Percentiles rank a stretch among this genome's conserved stretches.
These are phyloP conservation scores for Metschnikowia chrysomelidarum DNA, from an alignment of 805 yeast species.

Conservation along the genomic window DNA sequence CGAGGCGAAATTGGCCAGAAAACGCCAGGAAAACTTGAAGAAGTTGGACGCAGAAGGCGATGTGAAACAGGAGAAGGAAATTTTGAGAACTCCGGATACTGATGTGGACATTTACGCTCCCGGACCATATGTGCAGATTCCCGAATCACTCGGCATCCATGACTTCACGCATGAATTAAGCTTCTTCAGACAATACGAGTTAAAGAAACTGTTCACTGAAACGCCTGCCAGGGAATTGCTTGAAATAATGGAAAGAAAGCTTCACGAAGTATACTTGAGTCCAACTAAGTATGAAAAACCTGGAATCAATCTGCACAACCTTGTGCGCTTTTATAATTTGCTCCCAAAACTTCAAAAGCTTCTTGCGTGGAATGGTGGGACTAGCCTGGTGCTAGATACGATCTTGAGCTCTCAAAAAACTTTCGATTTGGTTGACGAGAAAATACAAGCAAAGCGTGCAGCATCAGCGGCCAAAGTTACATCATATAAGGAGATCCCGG, in stretches of 20 bases:
- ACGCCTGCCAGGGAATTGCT: constrained; percentile 10
- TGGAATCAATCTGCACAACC: constrained; percentile 4
- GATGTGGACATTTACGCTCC: neutral
- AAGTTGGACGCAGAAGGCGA: neutral
- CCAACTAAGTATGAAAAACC: neutral
- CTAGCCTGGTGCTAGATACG: constrained; percentile 57
- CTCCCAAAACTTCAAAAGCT: constrained; percentile 11
- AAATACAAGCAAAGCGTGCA: constrained; percentile 1
- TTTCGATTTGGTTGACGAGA: constrained; percentile 20
- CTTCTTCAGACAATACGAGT: constrained; percentile 7
- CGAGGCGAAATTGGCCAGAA: constrained; percentile 14
- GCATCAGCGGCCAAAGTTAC: neutral
- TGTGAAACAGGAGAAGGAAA: no score
- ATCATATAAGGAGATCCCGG: constrained; percentile 32
- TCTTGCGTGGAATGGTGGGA: constrained; percentile 48
- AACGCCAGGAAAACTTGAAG: constrained; percentile 5
- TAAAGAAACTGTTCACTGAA: constrained; percentile 5
- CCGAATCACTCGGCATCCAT: constrained; percentile 15
- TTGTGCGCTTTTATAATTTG: constrained; percentile 7
- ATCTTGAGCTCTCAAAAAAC: constrained; percentile 46
- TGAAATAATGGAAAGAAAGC: constrained; percentile 3
- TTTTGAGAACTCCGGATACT: no score
- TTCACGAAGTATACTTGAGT: constrained; percentile 3
- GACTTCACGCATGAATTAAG: constrained; percentile 10
- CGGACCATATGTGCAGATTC: constrained; percentile 15